phyloP scores from a whole-genome alignment of 2,329 filamentous ascomycete species.

The Westerdykella sp. region DNA sequence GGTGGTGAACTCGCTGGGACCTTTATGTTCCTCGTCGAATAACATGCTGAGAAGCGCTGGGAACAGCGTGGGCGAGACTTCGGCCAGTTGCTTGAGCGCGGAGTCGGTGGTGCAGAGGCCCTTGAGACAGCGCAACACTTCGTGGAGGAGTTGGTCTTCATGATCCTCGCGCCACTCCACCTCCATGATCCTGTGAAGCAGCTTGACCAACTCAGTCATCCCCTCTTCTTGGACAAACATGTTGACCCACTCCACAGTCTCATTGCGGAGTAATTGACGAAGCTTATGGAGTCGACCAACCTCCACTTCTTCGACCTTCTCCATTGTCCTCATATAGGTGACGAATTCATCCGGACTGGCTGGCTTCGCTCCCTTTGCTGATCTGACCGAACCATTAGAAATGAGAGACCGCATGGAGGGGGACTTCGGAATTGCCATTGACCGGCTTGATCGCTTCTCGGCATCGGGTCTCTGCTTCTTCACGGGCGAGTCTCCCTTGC shows the following conservation, averaged over 20 bases:
- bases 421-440: constrained; percentile 60
- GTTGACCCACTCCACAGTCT: constrained; percentile 94
- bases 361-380: constrained; percentile 65
- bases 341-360: constrained; percentile 80
- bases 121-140: constrained; percentile 88
- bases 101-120: constrained; percentile 86
- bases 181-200: constrained; percentile 86
- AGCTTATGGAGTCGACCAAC: constrained; percentile 95
- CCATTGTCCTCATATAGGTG: constrained; percentile 71
- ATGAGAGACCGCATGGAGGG: constrained; percentile 53
- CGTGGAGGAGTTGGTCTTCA: constrained; percentile 86
- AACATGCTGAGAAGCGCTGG: constrained; percentile 81
- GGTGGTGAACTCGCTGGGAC: constrained; percentile 92
- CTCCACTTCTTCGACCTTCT: constrained; percentile 76
- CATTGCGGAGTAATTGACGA: constrained; percentile 79
- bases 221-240: constrained; percentile 82
- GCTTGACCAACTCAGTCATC: constrained; percentile 81
- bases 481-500: constrained; percentile 62
- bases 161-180: constrained; percentile 98
- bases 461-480: constrained; percentile 69
- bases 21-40: constrained; percentile 97
- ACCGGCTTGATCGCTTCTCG: constrained; percentile 60
- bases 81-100: constrained; percentile 73
- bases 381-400: constrained; percentile 51
- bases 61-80: constrained; percentile 75